These are phyloP conservation scores for Entoloma clypeatum DNA, from an alignment of 1,284 basidiomycete species.

Conservation along the genomic window DNA sequence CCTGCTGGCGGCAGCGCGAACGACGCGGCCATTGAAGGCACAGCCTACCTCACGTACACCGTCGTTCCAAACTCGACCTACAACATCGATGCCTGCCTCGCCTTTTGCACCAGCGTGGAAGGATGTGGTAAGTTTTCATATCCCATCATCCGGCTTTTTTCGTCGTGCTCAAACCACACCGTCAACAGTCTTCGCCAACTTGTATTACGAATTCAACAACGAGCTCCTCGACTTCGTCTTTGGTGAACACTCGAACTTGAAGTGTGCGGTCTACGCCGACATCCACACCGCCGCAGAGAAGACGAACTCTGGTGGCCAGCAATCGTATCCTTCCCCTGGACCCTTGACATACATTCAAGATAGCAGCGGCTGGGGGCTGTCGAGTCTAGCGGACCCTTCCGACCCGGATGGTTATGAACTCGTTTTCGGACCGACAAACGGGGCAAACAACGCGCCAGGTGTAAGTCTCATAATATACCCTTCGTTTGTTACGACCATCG, in stretches of 20 bases:
- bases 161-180: neutral
- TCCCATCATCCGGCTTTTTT: neutral
- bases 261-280: slow-evolving; percentile 37
- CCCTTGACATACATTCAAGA: slow-evolving; percentile 37
- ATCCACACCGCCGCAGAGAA: slow-evolving; percentile 22
- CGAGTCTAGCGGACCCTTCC: slow-evolving; percentile 29
- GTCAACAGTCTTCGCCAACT: slow-evolving; percentile 38
- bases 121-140: slow-evolving; percentile 31
- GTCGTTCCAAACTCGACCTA: slow-evolving; percentile 37
- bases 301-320: slow-evolving; percentile 24
- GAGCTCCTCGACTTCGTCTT: slow-evolving; percentile 34
- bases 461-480: slow-evolving; percentile 25
- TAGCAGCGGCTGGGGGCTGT: slow-evolving; percentile 36
- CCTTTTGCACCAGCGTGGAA: slow-evolving; percentile 30
- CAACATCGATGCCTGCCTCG: slow-evolving; percentile 34
- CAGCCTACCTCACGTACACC: slow-evolving; percentile 38
- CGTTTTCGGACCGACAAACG: slow-evolving; percentile 38
- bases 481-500: neutral
- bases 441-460: slow-evolving; percentile 43
- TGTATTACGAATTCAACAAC: slow-evolving; percentile 44
- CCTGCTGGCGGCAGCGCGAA: slow-evolving; percentile 28
- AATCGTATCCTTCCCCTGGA: slow-evolving; percentile 26
- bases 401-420: slow-evolving; percentile 38
- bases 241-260: slow-evolving; percentile 36
- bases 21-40: slow-evolving; percentile 41